Evolutionary conservation across 768 basidiomycete species (phyloP).

Genomic region (Lactarius vividus): DNA sequence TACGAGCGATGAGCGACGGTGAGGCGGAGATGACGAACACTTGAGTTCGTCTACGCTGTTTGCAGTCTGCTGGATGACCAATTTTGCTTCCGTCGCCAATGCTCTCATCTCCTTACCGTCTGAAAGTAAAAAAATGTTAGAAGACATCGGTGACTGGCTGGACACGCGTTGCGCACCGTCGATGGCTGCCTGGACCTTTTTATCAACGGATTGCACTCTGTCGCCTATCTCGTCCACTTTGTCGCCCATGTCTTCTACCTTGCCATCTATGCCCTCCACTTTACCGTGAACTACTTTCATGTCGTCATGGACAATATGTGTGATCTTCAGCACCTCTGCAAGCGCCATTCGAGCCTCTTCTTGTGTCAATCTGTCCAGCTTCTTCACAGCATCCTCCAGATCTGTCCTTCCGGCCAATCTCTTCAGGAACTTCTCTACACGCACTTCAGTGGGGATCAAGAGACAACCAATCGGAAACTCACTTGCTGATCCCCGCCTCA

Average conservation of each 20-base stretch:
- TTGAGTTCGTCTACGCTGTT: not conserved
- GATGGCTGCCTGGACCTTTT: not conserved
- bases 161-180: not conserved
- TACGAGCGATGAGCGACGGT: too few relatives aligned
- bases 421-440: not conserved
- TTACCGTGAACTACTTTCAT: not conserved
- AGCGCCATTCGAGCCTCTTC: not conserved
- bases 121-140: not conserved
- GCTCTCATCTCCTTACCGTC: not conserved
- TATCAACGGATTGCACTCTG: too few relatives aligned
- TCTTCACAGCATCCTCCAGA: not conserved
- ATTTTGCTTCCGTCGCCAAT: not conserved
- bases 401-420: not conserved
- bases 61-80: not conserved
- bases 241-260: too few relatives aligned
- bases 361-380: not conserved
- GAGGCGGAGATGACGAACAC: too few relatives aligned
- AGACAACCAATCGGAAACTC: not conserved
- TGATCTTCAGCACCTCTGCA: not conserved
- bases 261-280: not conserved
- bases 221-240: too few relatives aligned
- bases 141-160: not conserved
- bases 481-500: not conserved
- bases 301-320: not conserved
- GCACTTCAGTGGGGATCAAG: not conserved